phyloP scores from a whole-genome alignment of 2,329 filamentous ascomycete genomes.

The Monosporascus sp. region DNA sequence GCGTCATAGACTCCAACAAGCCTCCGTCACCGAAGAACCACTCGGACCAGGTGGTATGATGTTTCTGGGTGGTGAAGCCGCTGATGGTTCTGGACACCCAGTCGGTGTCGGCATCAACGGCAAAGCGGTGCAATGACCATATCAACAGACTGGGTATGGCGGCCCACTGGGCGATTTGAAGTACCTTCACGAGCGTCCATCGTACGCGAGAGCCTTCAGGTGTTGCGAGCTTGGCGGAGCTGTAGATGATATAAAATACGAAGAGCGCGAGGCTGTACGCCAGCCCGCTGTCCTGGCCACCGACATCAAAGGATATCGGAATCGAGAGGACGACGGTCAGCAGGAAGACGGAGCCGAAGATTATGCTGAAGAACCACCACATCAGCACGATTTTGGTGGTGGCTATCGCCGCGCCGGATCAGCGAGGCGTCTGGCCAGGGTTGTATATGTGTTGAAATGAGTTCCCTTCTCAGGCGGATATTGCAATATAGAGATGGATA shows the following conservation, averaged over 20 bases:
- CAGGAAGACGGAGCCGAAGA: conserved; percentile 81
- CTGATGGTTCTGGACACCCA: conserved; percentile 81
- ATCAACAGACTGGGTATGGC: conserved; percentile 83
- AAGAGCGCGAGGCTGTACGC: conserved; percentile 89
- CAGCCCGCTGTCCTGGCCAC: conserved; percentile 87
- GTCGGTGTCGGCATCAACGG: conserved; percentile 75
- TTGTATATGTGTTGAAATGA: conserved; percentile 5
- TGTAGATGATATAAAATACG: conserved; percentile 86
- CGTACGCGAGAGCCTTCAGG: conserved; percentile 73
- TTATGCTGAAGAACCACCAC: conserved; percentile 74
- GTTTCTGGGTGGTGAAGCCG: conserved; percentile 54
- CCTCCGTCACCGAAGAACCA: conserved; percentile 89
- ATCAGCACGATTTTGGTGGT: conserved; percentile 51
- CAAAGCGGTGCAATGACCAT: conserved; percentile 93
- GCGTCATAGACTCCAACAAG: conserved; percentile 69
- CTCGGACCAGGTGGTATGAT: conserved; percentile 64
- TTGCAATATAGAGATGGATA: background rate
- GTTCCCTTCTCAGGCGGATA: background rate
- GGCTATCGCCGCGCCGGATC: conserved; percentile 28
- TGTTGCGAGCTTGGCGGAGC: conserved; percentile 71
- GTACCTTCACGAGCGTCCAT: conserved; percentile 61
- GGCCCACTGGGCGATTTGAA: conserved; percentile 78
- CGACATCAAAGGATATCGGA: conserved; percentile 95
- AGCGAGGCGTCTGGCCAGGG: conserved; percentile 28
- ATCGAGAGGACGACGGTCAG: conserved; percentile 92